Evolutionary conservation across 768 basidiomycete species (phyloP).

Genomic region (Holtermannia corniformis): DNA sequence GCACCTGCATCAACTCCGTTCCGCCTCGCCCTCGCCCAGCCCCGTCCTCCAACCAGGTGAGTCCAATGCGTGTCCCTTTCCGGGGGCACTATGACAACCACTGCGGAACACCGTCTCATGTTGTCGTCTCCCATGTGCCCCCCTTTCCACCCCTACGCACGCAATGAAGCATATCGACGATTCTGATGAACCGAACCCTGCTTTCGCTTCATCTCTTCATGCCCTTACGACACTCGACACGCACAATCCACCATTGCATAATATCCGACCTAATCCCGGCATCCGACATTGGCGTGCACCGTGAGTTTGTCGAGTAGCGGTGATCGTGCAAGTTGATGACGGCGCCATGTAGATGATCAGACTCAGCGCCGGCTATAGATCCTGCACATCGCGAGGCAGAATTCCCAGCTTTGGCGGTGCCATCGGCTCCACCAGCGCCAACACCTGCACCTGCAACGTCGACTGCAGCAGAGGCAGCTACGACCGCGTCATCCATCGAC

Average conservation of each 20-base stretch:
- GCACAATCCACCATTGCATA: not conserved
- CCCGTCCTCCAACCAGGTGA: slow-evolving; percentile 9
- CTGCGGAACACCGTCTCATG: not conserved
- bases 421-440: not conserved
- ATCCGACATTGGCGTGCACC: too few species aligned
- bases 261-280: too few species aligned
- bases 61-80: slow-evolving; percentile 6
- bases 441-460: too few species aligned
- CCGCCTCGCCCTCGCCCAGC: slow-evolving; percentile 6
- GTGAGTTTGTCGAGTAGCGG: too few species aligned
- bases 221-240: too few species aligned
- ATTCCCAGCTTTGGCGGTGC: not conserved
- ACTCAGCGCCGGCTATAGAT: too few species aligned
- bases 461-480: too few species aligned
- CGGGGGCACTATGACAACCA: slow-evolving; percentile 4
- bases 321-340: too few species aligned
- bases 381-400: not conserved
- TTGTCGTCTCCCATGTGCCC: not conserved
- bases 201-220: not conserved
- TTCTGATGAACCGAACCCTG: slow-evolving; percentile 1
- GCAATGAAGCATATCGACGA: slow-evolving; percentile 11
- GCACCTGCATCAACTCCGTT: slow-evolving; percentile 11
- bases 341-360: too few species aligned
- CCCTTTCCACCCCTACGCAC: not conserved
- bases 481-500: too few species aligned